Conservation (phyloP, 768 basidiomycete genomes). For the Postia placenta region DNA sequence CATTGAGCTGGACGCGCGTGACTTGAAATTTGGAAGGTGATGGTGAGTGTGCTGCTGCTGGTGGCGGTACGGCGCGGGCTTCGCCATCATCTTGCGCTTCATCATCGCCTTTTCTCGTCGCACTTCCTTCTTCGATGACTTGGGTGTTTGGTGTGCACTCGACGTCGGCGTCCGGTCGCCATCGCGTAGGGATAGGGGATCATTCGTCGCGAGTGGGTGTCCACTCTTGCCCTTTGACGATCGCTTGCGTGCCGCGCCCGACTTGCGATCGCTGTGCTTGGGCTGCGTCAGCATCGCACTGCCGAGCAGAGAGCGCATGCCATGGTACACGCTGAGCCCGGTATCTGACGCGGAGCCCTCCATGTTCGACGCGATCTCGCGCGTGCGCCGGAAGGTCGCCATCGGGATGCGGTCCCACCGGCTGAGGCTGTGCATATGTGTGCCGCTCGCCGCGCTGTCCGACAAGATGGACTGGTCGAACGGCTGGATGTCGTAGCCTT, state of each 20-base stretch:
- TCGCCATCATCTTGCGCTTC: slow-evolving; percentile 53
- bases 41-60: slow-evolving; percentile 43
- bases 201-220: slow-evolving; percentile 43
- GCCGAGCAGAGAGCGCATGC: slow-evolving; percentile 12
- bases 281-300: slow-evolving; percentile 15
- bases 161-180: slow-evolving; percentile 34
- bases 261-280: slow-evolving; percentile 16
- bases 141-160: slow-evolving; percentile 24
- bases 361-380: slow-evolving; percentile 26
- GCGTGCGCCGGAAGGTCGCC: slow-evolving; percentile 63
- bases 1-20: slow-evolving; percentile 45
- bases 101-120: slow-evolving; percentile 59
- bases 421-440: slow-evolving; percentile 43
- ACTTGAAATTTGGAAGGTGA: slow-evolving; percentile 62
- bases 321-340: slow-evolving; percentile 24
- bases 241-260: slow-evolving; percentile 13
- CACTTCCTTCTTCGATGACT: slow-evolving; percentile 48
- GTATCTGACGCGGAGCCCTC: slow-evolving; percentile 31
- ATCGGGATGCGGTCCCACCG: slow-evolving; percentile 76
- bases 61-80: slow-evolving; percentile 25
- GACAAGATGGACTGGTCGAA: slow-evolving; percentile 9
- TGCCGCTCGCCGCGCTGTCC: slow-evolving; percentile 24
- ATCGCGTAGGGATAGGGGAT: slow-evolving; percentile 42
- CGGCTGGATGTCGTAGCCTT: slow-evolving; percentile 11
- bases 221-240: slow-evolving; percentile 22